Evolutionary conservation across 495 filamentous ascomycete species (phyloP).

Genomic region (Hypoxylon rickii): DNA sequence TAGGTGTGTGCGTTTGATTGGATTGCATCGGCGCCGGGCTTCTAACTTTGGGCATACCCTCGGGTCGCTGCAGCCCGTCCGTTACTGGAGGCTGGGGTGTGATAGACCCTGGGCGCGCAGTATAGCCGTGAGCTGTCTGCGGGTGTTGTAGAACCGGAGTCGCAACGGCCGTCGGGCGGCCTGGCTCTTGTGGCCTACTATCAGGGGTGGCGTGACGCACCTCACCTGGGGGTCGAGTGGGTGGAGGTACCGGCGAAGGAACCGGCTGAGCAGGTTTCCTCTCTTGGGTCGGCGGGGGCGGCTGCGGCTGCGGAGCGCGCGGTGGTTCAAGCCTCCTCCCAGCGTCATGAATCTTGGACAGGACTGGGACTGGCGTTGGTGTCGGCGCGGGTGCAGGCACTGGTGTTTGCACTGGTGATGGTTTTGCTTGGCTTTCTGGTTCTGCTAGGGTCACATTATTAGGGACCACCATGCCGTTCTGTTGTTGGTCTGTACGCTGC

Average conservation of each 20-base stretch:
- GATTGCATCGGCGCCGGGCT: constrained; percentile 35
- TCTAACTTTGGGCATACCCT: constrained; percentile 30
- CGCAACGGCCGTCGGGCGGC: constrained; percentile 30
- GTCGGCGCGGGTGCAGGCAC: constrained; percentile 30
- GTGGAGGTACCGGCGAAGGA: constrained; percentile 12
- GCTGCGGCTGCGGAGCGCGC: constrained; percentile 17
- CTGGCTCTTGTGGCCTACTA: constrained; percentile 33
- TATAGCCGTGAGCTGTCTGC: constrained; percentile 40
- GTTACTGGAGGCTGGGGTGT: constrained; percentile 25
- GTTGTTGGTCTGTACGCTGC: constrained; percentile 16
- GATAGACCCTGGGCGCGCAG: constrained; percentile 29
- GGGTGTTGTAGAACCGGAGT: constrained; percentile 49
- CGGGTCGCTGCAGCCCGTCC: constrained; percentile 41
- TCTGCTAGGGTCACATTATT: constrained; percentile 18
- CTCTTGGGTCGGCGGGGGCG: too few relatives aligned
- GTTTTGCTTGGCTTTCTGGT: constrained; percentile 18
- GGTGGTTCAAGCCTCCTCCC: constrained; percentile 20
- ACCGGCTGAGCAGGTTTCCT: constrained; percentile 10
- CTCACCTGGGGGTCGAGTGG: constrained; percentile 24
- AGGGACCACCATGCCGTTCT: constrained; percentile 25
- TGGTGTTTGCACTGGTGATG: constrained; percentile 17
- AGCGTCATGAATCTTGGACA: constrained; percentile 19
- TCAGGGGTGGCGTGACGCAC: constrained; percentile 27
- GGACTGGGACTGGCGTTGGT: constrained; percentile 17
- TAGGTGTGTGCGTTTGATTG: constrained; percentile 31